phyloP scores from a whole-genome alignment of 2,329 filamentous ascomycete species.

The Aureobasidium subglaciale region DNA sequence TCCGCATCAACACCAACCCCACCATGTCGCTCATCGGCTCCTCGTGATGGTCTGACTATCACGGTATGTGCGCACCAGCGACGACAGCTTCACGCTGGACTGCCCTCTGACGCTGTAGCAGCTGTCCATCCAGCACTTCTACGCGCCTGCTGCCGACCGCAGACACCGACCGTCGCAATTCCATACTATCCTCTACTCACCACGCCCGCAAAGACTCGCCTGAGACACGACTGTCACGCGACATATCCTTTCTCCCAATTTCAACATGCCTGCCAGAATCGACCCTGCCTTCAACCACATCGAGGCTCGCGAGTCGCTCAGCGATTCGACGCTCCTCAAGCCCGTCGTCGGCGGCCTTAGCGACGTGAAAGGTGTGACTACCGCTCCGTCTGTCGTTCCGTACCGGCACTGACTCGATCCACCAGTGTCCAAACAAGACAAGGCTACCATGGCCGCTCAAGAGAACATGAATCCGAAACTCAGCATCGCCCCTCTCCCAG shows the following conservation, averaged over 20 bases:
- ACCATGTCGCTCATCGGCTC: slow-evolving; percentile 1
- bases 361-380: not conserved
- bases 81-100: not conserved
- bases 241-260: slow-evolving; percentile 1
- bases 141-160: not conserved
- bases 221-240: slow-evolving; percentile 5
- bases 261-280: not conserved
- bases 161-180: not conserved
- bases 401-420: not conserved
- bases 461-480: slow-evolving; percentile 5
- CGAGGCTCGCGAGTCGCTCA: not conserved
- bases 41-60: slow-evolving; percentile 10
- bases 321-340: not conserved
- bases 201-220: not conserved
- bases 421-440: not conserved
- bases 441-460: not conserved
- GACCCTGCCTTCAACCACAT: not conserved
- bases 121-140: not conserved
- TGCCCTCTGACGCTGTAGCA: not conserved
- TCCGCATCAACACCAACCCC: slow-evolving; percentile 3
- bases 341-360: not conserved
- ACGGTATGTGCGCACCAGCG: not conserved
- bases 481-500: slow-evolving; percentile 5
- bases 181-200: not conserved
- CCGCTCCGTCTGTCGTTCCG: not conserved